Conservation (phyloP, 2,329 filamentous ascomycete species). For the Penicillium sp. region DNA sequence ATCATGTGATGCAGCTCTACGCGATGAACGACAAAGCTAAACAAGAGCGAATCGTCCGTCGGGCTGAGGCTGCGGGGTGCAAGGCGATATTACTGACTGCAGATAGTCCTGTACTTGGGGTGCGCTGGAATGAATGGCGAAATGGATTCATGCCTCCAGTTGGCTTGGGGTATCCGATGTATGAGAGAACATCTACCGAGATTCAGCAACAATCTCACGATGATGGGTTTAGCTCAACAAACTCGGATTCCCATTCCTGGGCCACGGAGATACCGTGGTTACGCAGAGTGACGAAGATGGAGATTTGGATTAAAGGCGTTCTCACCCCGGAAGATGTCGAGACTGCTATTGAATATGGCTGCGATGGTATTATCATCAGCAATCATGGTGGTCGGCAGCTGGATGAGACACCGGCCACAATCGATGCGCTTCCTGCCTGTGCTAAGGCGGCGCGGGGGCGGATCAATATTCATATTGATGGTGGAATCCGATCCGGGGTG, state of each 20-base stretch:
- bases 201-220: constrained; percentile 26
- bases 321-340: constrained; percentile 38
- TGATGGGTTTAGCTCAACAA: constrained; percentile 24
- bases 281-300: constrained; percentile 49
- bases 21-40: constrained; percentile 26
- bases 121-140: constrained; percentile 54
- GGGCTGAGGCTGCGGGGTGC: constrained; percentile 37
- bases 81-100: constrained; percentile 57
- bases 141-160: constrained; percentile 52
- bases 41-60: constrained; percentile 28
- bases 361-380: constrained; percentile 40
- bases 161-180: constrained; percentile 43
- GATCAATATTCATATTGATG: constrained; percentile 37
- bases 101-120: constrained; percentile 55
- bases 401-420: constrained; percentile 38
- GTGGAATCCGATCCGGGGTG: constrained; percentile 35
- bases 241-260: constrained; percentile 43
- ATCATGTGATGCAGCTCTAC: constrained; percentile 30
- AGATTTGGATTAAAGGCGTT: constrained; percentile 38
- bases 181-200: constrained; percentile 25
- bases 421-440: constrained; percentile 37
- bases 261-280: constrained; percentile 52
- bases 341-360: constrained; percentile 36
- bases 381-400: constrained; percentile 44
- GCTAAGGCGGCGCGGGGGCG: constrained; percentile 31